phyloP scores from a whole-genome alignment of 1,284 basidiomycete genomes.

The Termitomyces sp. region DNA sequence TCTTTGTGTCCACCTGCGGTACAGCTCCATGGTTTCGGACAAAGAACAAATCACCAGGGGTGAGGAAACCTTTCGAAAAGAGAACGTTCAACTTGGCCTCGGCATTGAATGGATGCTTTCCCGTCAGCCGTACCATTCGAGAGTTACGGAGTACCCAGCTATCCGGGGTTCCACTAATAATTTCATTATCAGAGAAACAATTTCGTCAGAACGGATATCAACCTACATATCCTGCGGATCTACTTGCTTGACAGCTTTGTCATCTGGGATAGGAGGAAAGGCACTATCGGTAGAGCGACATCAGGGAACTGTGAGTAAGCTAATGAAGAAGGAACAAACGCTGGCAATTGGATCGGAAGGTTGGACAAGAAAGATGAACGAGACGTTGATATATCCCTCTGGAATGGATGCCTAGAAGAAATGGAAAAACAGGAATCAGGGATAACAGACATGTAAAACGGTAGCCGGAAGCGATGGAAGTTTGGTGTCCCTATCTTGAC shows the following conservation, averaged over 20 bases:
- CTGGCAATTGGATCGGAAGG: background rate
- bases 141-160: constrained; percentile 29
- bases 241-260: constrained; percentile 5
- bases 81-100: constrained; percentile 50
- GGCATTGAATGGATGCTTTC: constrained; percentile 59
- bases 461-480: background rate
- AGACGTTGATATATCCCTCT: background rate
- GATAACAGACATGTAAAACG: background rate
- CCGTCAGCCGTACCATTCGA: constrained; percentile 46
- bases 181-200: background rate
- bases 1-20: constrained; percentile 40
- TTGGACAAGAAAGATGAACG: background rate
- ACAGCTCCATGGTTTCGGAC: constrained; percentile 68
- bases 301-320: background rate
- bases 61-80: constrained; percentile 56
- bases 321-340: constrained; percentile 7
- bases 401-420: background rate
- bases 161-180: constrained; percentile 24
- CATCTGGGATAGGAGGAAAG: constrained; percentile 5
- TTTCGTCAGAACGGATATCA: background rate
- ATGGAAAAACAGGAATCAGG: background rate
- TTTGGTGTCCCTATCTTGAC: background rate
- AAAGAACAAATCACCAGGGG: constrained; percentile 59
- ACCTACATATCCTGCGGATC: constrained; percentile 10
- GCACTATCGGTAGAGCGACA: background rate